Conservation (phyloP, 2,329 filamentous ascomycete genomes). For the Albophoma yamanashiensis region DNA sequence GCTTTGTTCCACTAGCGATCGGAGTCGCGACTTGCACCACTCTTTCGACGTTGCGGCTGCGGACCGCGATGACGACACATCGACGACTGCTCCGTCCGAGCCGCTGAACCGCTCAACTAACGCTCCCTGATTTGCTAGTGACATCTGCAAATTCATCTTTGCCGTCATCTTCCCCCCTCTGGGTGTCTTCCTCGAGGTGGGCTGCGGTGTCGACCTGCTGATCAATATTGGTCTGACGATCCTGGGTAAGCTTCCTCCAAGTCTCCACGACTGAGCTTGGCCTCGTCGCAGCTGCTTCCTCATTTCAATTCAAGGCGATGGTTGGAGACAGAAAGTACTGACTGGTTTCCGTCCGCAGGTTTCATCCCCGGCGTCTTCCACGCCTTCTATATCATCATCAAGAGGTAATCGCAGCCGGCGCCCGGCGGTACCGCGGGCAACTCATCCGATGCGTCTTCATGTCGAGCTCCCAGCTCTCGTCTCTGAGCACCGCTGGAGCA, state of each 20-base stretch:
- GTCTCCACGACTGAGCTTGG: too few species aligned
- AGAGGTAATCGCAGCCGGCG: constrained; percentile 1
- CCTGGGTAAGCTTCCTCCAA: constrained; percentile 34
- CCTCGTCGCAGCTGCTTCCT: too few species aligned
- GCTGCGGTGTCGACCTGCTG: constrained; percentile 75
- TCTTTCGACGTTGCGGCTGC: background rate
- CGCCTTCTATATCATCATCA: constrained; percentile 74
- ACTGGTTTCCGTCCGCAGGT: constrained; percentile 20
- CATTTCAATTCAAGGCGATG: too few species aligned
- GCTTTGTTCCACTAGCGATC: constrained; percentile 6
- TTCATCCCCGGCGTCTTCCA: constrained; percentile 80
- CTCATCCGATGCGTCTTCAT: background rate
- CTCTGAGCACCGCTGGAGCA: background rate
- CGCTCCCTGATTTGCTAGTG: constrained; percentile 17
- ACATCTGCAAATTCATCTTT: constrained; percentile 64
- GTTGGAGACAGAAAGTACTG: background rate
- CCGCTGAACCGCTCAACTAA: too few species aligned
- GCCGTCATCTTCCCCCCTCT: constrained; percentile 83
- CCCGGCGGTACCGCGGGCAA: background rate
- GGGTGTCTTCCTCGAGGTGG: constrained; percentile 89
- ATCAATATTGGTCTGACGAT: constrained; percentile 89
- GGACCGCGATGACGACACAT: background rate
- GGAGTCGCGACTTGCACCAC: background rate
- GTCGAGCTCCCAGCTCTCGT: background rate
- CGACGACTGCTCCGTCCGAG: constrained; percentile 3